Evolutionary conservation across 352 stramenopile species (phyloP).

Genomic region (Plasmopara muralis): DNA sequence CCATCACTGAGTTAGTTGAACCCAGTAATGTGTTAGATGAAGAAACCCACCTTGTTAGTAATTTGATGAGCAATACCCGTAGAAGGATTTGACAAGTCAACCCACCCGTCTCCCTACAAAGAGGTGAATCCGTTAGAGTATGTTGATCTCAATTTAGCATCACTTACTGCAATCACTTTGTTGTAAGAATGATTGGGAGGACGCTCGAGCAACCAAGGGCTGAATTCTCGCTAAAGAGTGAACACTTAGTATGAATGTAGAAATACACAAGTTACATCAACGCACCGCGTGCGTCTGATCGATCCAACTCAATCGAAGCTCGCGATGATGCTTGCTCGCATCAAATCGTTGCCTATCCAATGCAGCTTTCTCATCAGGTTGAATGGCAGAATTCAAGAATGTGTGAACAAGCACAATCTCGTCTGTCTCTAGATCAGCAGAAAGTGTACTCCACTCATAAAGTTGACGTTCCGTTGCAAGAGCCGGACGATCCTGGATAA

Average conservation of each 20-base stretch:
- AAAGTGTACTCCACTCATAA: conserved; percentile 58
- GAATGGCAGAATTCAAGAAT: conserved; percentile 50
- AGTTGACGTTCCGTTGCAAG: conserved; percentile 55
- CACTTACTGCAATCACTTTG: conserved; percentile 58
- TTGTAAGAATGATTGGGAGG: conserved; percentile 73
- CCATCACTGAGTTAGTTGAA: background rate
- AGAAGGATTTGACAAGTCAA: conserved; percentile 43
- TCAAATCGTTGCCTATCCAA: conserved; percentile 12
- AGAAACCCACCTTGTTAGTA: conserved; percentile 20
- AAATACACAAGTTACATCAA: background rate
- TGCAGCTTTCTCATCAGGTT: conserved; percentile 7
- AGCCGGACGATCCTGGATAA: conserved; percentile 39
- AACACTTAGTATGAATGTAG: background rate
- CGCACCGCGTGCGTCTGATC: conserved; percentile 40
- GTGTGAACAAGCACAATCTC: conserved; percentile 76
- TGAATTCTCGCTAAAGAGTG: conserved; percentile 39
- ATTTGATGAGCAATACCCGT: conserved; percentile 15
- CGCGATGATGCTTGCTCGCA: conserved; percentile 18
- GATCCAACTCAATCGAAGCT: conserved; percentile 56
- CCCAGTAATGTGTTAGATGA: too few relatives aligned
- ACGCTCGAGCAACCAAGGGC: conserved; percentile 54
- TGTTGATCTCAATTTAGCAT: background rate
- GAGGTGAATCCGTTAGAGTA: background rate
- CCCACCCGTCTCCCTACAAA: conserved; percentile 57
- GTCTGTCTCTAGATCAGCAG: conserved; percentile 41